Conservation (phyloP, 2,329 filamentous ascomycete species). For the Curvularia sp. region DNA sequence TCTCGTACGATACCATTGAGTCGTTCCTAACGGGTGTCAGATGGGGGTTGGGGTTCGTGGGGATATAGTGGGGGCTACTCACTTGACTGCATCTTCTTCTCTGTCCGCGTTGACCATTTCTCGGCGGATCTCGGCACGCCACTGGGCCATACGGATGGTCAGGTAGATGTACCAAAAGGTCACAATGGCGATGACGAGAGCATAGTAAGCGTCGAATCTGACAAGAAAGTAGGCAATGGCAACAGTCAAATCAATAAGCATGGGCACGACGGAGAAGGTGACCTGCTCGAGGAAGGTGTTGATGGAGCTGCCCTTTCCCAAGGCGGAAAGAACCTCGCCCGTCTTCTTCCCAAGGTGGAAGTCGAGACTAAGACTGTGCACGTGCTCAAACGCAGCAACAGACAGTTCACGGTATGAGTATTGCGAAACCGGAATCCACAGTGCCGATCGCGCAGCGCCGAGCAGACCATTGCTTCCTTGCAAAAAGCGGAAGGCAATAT, state of each 20-base stretch:
- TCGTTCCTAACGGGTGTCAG: constrained; percentile 70
- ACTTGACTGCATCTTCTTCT: constrained; percentile 95
- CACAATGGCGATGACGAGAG: constrained; percentile 85
- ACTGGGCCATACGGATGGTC: constrained; percentile 94
- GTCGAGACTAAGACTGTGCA: constrained; percentile 91
- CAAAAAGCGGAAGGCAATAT: constrained; percentile 79
- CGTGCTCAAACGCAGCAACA: constrained; percentile 95
- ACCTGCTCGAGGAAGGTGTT: constrained; percentile 96
- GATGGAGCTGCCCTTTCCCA: constrained; percentile 95
- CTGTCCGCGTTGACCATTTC: constrained; percentile 95
- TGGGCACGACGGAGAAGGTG: constrained; percentile 93
- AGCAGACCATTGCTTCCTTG: constrained; percentile 90
- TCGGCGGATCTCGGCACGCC: constrained; percentile 86
- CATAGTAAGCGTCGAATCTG: constrained; percentile 86
- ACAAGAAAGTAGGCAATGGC: constrained; percentile 83
- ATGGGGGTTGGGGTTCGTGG: neutral
- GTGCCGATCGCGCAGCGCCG: constrained; percentile 78
- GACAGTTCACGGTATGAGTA: constrained; percentile 95
- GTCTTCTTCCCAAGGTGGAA: constrained; percentile 97
- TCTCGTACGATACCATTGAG: constrained; percentile 97
- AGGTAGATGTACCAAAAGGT: constrained; percentile 97
- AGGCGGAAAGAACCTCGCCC: constrained; percentile 90
- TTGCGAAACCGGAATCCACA: constrained; percentile 97
- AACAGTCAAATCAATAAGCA: constrained; percentile 87
- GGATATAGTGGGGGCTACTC: constrained; percentile 38